Evolutionary conservation across 1,284 basidiomycete species (phyloP), one percentile per base, ranked within the genome.

Genomic region (Trichosporon inkin): DNA sequence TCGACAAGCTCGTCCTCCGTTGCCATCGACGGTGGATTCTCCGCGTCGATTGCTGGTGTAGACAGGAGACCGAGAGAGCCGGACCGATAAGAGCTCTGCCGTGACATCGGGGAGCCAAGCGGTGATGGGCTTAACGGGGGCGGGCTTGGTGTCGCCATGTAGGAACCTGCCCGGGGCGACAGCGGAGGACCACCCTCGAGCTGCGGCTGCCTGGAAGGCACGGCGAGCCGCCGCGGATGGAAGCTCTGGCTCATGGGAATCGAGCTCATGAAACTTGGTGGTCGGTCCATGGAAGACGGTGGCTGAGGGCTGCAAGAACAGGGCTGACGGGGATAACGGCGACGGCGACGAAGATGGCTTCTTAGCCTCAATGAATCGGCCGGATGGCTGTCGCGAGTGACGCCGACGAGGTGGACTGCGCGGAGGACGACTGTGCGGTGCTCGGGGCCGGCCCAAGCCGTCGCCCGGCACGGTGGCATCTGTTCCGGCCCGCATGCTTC

Each of bases 91-190:
- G 44, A 49, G 14, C 11, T 14, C 22, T 49, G 44, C 22, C 44
- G 44, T 3, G 44, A 49, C 44, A 49, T 49, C 6, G 44, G 44
- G 16, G 44, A 49, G 14, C 44, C 44, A 5, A 49, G 11, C 2
- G 44, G 44, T 17, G 44, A 49, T 10, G 44, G 44, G 7, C 17
- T 20, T 3, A 49, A 16, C n/a, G 44, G 44, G 5, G 44, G 44
- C 16, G 44, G 44, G 24, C 44, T 49, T 22, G 44, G 44, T 16
- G 44, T 49, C 24, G 44, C 44, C 44, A 49, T 49, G 44, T 49
- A 49, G 14, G 24, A 13, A 10, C 22, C 10, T 7, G 17, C 24
- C 3, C 44, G 44, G 4, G 44, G 44, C 6, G 44, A 49, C 14
- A 49, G 22, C 22, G 14, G 44, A 3, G 44, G 44, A 24, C 44